Base-by-base conservation (phyloP, 2,329 filamentous ascomycete genomes). In the Sarocladiaceae sp. region DNA sequence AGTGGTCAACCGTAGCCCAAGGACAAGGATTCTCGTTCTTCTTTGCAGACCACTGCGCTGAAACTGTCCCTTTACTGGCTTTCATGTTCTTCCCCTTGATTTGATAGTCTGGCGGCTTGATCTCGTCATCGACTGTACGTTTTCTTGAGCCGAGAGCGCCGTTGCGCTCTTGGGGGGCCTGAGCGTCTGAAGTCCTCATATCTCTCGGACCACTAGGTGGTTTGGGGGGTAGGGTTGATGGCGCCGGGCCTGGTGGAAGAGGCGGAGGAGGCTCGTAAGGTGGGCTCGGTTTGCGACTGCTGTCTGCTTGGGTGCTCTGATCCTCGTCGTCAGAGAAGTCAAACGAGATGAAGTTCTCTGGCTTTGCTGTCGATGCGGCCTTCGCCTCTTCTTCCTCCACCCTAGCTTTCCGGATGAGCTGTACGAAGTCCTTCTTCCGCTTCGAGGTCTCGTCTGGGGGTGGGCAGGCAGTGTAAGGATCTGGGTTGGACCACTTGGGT, bases 401-500 rank as follows among this genome's bases (percentile, higher is more conserved):
- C 39, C 90, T 86, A 2, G 90, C 88, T 59, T 95, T 96, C 53
- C 90, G 83, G 53, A 97, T 96, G 48, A 95, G 65, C 56, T 94
- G 87, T 27, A 97, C 87, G 31, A 96, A 83, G 52, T 96, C 89
- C 53, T 81, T 83, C 63, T 84, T 88, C 65, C 93, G 94, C 16
- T 77, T 75, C 31, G 78, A 73, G 4, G 70, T 72, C 45, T 89
- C 84, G 51, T 90, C 85, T 0, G 82, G 78, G 6, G 88, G 89
- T 7, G 91, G 91, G 9, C 95, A 70, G 2, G 80, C 85, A 5
- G 88, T 95, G 63, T 97, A 96, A 0, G 90, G 89, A 60, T 97
- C 91, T 3, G 91, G 90, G 54, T 97, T 97, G 4, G 89, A 95
- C 91, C 91, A 97, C 61, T 85, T 89, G 3, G 89, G 88, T 4